Evolutionary conservation across 1,139 yeast species (phyloP).

Genomic region (Eremothecium cymbalariae): DNA sequence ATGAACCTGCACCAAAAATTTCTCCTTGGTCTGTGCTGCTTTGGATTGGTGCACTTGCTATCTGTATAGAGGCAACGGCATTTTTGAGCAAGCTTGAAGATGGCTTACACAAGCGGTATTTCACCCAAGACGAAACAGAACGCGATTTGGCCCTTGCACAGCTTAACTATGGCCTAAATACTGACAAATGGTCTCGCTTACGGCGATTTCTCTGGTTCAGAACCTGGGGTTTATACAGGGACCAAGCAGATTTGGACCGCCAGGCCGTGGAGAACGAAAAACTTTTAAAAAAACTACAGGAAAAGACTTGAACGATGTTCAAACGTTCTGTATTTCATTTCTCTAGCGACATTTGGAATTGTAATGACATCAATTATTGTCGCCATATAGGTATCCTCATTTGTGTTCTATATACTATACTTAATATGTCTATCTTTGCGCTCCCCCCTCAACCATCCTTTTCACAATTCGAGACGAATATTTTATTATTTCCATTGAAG

Average conservation of each 20-base stretch:
- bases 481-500: too few relatives aligned
- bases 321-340: too few relatives aligned
- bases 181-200: conserved; percentile 43
- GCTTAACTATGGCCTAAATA: conserved; percentile 47
- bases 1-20: conserved; percentile 13
- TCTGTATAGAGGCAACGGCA: conserved; percentile 34
- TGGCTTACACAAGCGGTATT: conserved; percentile 22
- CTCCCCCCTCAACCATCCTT: too few relatives aligned
- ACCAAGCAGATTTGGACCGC: conserved; percentile 30
- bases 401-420: too few relatives aligned
- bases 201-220: conserved; percentile 56
- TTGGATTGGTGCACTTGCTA: conserved; percentile 25
- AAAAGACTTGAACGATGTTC: too few relatives aligned
- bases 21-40: conserved; percentile 24
- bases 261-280: conserved; percentile 31
- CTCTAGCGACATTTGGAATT: too few relatives aligned
- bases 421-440: too few relatives aligned
- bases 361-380: too few relatives aligned
- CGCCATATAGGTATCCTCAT: too few relatives aligned
- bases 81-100: conserved; percentile 33
- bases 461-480: too few relatives aligned
- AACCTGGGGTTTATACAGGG: conserved; percentile 34
- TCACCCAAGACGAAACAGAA: conserved; percentile 40
- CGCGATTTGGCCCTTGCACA: conserved; percentile 43
- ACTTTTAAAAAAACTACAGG: conserved; percentile 19